A percentile compares a stretch with the other conserved stretches of the same genome.
These are phyloP conservation scores for Dioscorea dumetorum DNA, from an alignment of 106 monocot genomes.

Conservation along the genomic window DNA sequence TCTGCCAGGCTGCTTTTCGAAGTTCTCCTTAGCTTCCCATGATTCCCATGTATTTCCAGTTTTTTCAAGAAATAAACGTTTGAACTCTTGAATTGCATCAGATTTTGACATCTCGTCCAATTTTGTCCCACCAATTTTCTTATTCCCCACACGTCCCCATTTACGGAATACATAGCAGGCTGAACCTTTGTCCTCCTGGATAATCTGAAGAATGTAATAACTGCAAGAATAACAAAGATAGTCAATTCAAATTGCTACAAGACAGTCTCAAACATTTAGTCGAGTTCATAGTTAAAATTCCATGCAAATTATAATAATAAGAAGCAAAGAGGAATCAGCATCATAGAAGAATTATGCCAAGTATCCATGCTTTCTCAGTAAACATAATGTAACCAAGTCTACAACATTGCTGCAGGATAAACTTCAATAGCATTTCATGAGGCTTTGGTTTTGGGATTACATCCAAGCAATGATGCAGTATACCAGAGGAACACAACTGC, in stretches of 20 bases:
- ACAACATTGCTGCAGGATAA: too few relatives aligned
- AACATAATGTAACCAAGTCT: too few relatives aligned
- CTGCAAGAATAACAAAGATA: conserved; percentile 32
- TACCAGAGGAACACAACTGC: too few relatives aligned
- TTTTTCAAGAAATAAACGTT: conserved; percentile 94
- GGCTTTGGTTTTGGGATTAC: too few relatives aligned
- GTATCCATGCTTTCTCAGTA: too few relatives aligned
- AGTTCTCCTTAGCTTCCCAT: conserved; percentile 74
- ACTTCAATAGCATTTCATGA: too few relatives aligned
- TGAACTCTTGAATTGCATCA: conserved; percentile 76
- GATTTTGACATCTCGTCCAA: conserved; percentile 69
- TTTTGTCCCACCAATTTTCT: conserved; percentile 82
- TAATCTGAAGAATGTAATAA: conserved; percentile 97
- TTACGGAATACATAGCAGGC: conserved; percentile 90
- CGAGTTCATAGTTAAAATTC: too few relatives aligned
- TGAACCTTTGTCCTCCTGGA: conserved; percentile 87
- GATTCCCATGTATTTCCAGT: conserved; percentile 94
- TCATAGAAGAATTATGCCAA: too few relatives aligned
- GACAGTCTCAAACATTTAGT: too few relatives aligned
- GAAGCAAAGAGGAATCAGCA: too few relatives aligned
- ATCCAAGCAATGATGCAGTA: too few relatives aligned
- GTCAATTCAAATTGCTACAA: neutral
- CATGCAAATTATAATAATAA: too few relatives aligned
- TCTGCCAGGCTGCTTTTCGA: conserved; percentile 80
- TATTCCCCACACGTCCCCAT: conserved; percentile 98